Conservation (phyloP, 148 eudicot species). For the Chenopodium album region DNA sequence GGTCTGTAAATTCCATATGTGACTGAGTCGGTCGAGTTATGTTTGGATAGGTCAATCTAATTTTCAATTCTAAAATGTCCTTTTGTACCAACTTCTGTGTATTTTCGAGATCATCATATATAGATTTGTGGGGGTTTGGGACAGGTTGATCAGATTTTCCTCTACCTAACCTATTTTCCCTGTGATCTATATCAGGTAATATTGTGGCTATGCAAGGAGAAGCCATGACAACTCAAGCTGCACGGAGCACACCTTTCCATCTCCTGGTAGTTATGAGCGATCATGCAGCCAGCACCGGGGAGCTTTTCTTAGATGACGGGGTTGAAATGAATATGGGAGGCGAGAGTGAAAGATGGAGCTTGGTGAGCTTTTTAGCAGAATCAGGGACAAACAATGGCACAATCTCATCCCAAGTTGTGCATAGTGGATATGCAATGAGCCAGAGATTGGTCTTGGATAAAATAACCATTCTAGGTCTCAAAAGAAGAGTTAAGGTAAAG, state of each 20-base stretch:
- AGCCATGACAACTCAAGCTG: conserved; percentile 45
- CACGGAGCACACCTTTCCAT: conserved; percentile 50
- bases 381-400: conserved; percentile 2
- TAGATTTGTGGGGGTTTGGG: neutral
- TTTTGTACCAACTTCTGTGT: neutral
- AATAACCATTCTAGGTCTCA: conserved; percentile 47
- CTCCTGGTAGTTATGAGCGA: conserved; percentile 41
- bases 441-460: conserved; percentile 41
- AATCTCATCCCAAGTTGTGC: conserved; percentile 35
- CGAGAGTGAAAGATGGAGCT: conserved; percentile 27
- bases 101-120: neutral
- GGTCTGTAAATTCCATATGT: neutral
- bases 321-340: conserved; percentile 43
- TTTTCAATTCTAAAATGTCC: neutral
- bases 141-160: too few relatives aligned
- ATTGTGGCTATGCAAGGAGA: conserved; percentile 52
- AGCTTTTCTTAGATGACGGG: conserved; percentile 50
- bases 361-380: conserved; percentile 31
- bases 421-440: conserved; percentile 35
- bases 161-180: neutral
- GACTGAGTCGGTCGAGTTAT: neutral
- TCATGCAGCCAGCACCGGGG: conserved; percentile 26
- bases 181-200: conserved; percentile 26
- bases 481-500: conserved; percentile 20
- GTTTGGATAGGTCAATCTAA: neutral